phyloP scores from a whole-genome alignment of 148 eudicot genomes.

The Oxyria digyna region DNA sequence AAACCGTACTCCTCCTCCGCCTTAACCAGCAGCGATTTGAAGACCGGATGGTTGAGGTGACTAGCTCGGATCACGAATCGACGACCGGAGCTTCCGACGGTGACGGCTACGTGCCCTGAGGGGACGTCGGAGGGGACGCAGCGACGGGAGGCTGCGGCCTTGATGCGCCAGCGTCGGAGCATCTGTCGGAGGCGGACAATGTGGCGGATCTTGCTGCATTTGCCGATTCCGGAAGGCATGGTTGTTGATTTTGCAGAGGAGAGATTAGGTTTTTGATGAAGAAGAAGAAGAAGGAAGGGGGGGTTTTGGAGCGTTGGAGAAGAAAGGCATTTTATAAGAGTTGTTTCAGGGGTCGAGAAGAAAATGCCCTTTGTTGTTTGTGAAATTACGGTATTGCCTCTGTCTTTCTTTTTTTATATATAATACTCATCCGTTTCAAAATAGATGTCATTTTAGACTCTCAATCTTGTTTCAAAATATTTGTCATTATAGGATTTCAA shows the following conservation, averaged over 20 bases:
- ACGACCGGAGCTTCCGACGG: constrained; percentile 23
- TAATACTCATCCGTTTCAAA: no score
- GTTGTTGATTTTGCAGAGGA: background rate
- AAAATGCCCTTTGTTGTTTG: background rate
- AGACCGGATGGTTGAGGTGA: constrained; percentile 42
- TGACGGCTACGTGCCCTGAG: constrained; percentile 56
- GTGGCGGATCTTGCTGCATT: constrained; percentile 40
- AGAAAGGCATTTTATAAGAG: background rate
- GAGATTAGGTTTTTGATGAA: background rate
- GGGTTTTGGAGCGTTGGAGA: constrained; percentile 5
- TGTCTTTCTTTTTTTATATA: background rate
- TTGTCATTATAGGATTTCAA: no score
- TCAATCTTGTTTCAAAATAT: no score
- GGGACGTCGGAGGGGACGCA: constrained; percentile 38
- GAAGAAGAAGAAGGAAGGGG: background rate
- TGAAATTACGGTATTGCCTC: background rate
- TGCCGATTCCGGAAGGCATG: constrained; percentile 5
- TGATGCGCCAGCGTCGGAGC: constrained; percentile 36
- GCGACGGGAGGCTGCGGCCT: constrained; percentile 10
- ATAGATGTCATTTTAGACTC: no score
- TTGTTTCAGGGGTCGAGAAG: background rate
- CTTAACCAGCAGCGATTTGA: constrained; percentile 24
- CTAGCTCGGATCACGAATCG: constrained; percentile 34
- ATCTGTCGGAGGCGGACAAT: constrained; percentile 59
- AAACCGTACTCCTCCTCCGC: constrained; percentile 57